Conservation (phyloP, 2,329 filamentous ascomycete genomes). For the Diplodia sapinea region DNA sequence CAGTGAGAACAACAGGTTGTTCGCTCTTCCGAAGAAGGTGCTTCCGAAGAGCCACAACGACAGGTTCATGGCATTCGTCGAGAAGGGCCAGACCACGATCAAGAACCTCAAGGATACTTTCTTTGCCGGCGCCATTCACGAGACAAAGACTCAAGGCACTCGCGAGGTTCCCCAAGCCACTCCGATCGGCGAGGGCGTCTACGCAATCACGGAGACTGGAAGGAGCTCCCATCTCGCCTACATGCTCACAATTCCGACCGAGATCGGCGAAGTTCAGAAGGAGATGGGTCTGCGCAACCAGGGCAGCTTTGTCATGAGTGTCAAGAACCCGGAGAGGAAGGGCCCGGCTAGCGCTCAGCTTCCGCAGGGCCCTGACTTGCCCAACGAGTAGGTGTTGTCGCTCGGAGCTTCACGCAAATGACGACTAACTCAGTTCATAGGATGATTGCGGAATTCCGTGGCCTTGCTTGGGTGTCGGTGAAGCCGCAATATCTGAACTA, state of each 20-base stretch:
- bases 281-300: slow-evolving; percentile 73
- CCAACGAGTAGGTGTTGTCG: slow-evolving; percentile 64
- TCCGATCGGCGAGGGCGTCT: slow-evolving; percentile 84
- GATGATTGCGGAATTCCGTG: slow-evolving; percentile 72
- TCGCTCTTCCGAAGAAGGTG: slow-evolving; percentile 83
- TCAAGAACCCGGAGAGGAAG: slow-evolving; percentile 77
- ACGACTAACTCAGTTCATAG: slow-evolving; percentile 47
- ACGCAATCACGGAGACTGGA: slow-evolving; percentile 76
- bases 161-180: slow-evolving; percentile 72
- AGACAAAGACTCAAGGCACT: slow-evolving; percentile 75
- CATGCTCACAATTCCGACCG: slow-evolving; percentile 73
- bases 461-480: slow-evolving; percentile 75
- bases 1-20: slow-evolving; percentile 69
- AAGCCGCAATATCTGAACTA: slow-evolving; percentile 77
- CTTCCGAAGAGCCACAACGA: slow-evolving; percentile 73
- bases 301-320: slow-evolving; percentile 78
- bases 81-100: slow-evolving; percentile 71
- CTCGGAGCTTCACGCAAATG: not conserved
- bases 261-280: slow-evolving; percentile 73
- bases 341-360: slow-evolving; percentile 69
- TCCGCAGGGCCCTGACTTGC: slow-evolving; percentile 70
- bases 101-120: slow-evolving; percentile 75
- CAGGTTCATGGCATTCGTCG: slow-evolving; percentile 81
- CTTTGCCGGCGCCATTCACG: slow-evolving; percentile 69
- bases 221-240: slow-evolving; percentile 79